A percentile compares a stretch with the other conserved stretches of the same genome.
These are phyloP conservation scores for Pythium dissotocum DNA, from an alignment of 352 stramenopile species.

Conservation along the genomic window DNA sequence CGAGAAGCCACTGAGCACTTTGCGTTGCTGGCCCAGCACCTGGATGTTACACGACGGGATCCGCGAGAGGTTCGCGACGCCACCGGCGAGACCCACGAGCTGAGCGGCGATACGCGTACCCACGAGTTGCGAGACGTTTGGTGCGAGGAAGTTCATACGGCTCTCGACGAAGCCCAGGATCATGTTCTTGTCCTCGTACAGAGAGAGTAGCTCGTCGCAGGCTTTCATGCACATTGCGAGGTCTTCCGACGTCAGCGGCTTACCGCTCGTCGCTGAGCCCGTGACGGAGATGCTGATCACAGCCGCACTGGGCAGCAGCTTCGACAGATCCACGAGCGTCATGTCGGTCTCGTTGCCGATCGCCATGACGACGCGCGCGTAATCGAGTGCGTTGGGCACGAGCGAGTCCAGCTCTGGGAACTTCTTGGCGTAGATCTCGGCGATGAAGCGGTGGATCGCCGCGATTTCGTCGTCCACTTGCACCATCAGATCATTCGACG, in stretches of 20 bases:
- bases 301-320: conserved; percentile 90
- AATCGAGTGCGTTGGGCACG: conserved; percentile 91
- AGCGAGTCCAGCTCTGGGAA: conserved; percentile 96
- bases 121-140: conserved; percentile 94
- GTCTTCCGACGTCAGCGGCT: conserved; percentile 67
- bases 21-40: conserved; percentile 94
- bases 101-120: conserved; percentile 93
- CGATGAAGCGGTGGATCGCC: conserved; percentile 89
- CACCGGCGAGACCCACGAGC: conserved; percentile 94
- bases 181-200: conserved; percentile 83
- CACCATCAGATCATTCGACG: conserved; percentile 92
- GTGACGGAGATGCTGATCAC: conserved; percentile 96
- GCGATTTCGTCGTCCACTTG: conserved; percentile 94
- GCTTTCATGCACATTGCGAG: conserved; percentile 74
- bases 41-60: conserved; percentile 98
- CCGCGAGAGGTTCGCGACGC: conserved; percentile 90
- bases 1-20: conserved; percentile 89
- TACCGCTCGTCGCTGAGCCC: conserved; percentile 89
- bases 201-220: conserved; percentile 87
- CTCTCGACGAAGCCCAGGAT: conserved; percentile 92
- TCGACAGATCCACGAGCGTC: conserved; percentile 88
- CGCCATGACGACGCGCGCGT: conserved; percentile 89
- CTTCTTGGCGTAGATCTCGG: conserved; percentile 91
- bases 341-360: conserved; percentile 95
- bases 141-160: conserved; percentile 92